Evolutionary conservation across 208 protist genomes (phyloP).

Genomic region (Trypanosoma brucei): DNA sequence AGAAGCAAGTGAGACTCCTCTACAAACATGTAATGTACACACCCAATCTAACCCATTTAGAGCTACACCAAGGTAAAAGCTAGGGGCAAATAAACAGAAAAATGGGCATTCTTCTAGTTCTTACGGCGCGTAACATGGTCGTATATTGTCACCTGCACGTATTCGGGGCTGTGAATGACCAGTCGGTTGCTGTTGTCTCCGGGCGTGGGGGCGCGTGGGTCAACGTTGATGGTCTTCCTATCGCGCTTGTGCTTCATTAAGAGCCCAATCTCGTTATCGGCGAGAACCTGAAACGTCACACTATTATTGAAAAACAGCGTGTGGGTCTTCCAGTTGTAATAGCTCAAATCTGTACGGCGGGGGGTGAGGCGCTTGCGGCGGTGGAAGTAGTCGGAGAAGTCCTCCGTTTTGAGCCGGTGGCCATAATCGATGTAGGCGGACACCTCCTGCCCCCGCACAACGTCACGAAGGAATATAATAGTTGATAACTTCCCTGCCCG

Average conservation of each 20-base stretch:
- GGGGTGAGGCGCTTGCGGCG: slow-evolving; percentile 89
- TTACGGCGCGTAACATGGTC: slow-evolving; percentile 90
- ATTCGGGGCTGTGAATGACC: slow-evolving; percentile 92
- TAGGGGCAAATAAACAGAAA: too few species aligned
- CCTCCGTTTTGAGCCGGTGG: slow-evolving; percentile 91
- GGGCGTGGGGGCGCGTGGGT: slow-evolving; percentile 86
- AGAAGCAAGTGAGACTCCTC: too few species aligned
- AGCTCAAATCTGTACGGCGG: slow-evolving; percentile 95
- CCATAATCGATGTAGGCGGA: slow-evolving; percentile 98
- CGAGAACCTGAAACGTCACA: slow-evolving; percentile 95
- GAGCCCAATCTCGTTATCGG: slow-evolving; percentile 94
- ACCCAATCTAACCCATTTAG: too few species aligned
- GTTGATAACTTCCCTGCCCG: slow-evolving; percentile 93
- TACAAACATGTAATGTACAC: too few species aligned
- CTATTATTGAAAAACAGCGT: slow-evolving; percentile 93
- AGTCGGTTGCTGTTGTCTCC: slow-evolving; percentile 93
- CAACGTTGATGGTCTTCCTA: slow-evolving; percentile 96
- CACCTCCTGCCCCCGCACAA: slow-evolving; percentile 96
- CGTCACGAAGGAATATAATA: slow-evolving; percentile 97
- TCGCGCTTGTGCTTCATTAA: slow-evolving; percentile 98
- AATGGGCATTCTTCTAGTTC: slow-evolving; percentile 36
- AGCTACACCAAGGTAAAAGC: too few species aligned
- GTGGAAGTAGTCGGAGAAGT: slow-evolving; percentile 94
- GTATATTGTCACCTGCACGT: slow-evolving; percentile 93
- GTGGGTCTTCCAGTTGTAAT: slow-evolving; percentile 98